A percentile compares a stretch with the other conserved stretches of the same genome.
Conservation (phyloP, 129 eudicot species). For the Centaurea solstitialis region DNA sequence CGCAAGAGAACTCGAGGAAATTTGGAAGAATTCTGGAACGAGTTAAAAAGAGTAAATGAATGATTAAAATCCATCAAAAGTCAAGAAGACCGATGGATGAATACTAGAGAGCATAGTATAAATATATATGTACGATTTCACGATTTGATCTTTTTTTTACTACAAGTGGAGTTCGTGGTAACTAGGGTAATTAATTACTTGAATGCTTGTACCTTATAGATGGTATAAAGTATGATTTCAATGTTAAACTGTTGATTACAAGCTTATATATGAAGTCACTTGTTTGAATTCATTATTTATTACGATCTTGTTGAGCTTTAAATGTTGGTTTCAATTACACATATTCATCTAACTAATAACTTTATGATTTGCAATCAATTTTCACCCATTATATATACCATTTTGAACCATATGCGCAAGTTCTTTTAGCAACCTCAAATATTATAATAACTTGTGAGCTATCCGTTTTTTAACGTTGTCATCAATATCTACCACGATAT, state of each 20-base stretch:
- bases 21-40: slow-evolving; percentile 50
- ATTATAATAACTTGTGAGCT: too few relatives aligned
- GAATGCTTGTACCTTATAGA: neutral
- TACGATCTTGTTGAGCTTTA: neutral
- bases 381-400: neutral
- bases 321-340: neutral
- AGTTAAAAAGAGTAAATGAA: slow-evolving; percentile 20
- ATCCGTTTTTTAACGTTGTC: too few relatives aligned
- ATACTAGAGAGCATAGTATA: slow-evolving; percentile 21
- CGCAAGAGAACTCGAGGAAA: slow-evolving; percentile 88
- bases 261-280: neutral
- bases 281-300: neutral
- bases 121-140: slow-evolving; percentile 19
- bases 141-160: slow-evolving; percentile 12
- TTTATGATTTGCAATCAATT: neutral
- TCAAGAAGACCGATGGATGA: slow-evolving; percentile 23
- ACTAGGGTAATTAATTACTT: slow-evolving; percentile 6
- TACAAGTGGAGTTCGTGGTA: slow-evolving; percentile 9
- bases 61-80: slow-evolving; percentile 16
- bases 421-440: neutral
- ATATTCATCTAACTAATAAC: neutral
- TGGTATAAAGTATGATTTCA: neutral
- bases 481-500: too few relatives aligned
- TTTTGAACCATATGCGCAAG: neutral
- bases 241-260: neutral